Evolutionary conservation across 225 moss, liverwort and hornwort species (phyloP).

Genomic region (Neckera pumila): DNA sequence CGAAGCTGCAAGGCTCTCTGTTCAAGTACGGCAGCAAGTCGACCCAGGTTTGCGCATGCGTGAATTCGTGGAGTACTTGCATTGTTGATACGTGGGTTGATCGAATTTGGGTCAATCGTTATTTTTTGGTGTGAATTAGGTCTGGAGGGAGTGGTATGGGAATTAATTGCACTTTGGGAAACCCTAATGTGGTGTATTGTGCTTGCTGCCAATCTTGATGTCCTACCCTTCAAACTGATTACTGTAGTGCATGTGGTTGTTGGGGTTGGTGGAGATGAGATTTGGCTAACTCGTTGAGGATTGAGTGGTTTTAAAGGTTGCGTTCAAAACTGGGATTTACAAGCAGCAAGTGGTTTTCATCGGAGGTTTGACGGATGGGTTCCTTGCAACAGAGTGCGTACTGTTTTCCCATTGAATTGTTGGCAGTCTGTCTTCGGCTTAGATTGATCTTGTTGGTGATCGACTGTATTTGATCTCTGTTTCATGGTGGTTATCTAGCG

Average conservation of each 20-base stretch:
- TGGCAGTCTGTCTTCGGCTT: background rate
- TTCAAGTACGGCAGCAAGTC: slow-evolving; percentile 88
- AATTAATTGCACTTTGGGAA: background rate
- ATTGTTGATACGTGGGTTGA: background rate
- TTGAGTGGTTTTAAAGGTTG: slow-evolving; percentile 52
- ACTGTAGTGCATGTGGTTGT: background rate
- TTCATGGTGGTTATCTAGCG: too few relatives aligned
- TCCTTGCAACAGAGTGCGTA: slow-evolving; percentile 87
- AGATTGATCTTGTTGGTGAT: background rate
- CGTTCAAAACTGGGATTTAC: slow-evolving; percentile 75
- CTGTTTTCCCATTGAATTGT: background rate
- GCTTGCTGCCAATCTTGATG: background rate
- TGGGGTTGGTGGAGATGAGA: background rate
- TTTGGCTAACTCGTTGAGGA: background rate
- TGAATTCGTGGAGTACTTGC: background rate
- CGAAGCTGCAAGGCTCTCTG: slow-evolving; percentile 68
- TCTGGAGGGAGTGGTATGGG: background rate
- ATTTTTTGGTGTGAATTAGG: background rate
- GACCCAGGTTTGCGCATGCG: slow-evolving; percentile 41
- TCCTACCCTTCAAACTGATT: too few relatives aligned
- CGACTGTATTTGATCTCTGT: background rate
- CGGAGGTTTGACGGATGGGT: slow-evolving; percentile 89
- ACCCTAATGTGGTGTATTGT: background rate
- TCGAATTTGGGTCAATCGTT: background rate
- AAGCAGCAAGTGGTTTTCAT: slow-evolving; percentile 90